Conservation (phyloP, 768 basidiomycete genomes). For the Boletus bicolor region DNA sequence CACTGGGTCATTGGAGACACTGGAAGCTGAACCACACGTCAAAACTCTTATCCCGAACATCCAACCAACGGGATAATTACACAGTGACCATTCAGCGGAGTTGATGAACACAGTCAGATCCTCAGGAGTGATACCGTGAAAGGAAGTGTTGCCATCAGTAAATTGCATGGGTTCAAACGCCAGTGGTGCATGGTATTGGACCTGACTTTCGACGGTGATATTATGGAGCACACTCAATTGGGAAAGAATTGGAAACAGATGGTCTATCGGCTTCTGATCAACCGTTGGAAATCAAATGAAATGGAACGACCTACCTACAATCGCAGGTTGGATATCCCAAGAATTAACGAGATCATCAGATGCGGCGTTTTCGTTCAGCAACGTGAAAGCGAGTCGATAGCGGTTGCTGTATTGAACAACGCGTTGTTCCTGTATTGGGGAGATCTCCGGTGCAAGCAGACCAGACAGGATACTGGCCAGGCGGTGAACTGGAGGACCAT, state of each 20-base stretch:
- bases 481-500: slow-evolving; percentile 33
- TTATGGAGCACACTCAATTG: slow-evolving; percentile 72
- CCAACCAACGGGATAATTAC: slow-evolving; percentile 40
- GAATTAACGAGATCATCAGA: slow-evolving; percentile 53
- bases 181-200: slow-evolving; percentile 87
- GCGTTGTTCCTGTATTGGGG: slow-evolving; percentile 48
- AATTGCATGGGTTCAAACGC: slow-evolving; percentile 63
- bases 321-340: slow-evolving; percentile 72
- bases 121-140: slow-evolving; percentile 67
- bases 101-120: slow-evolving; percentile 93
- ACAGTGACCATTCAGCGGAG: slow-evolving; percentile 93
- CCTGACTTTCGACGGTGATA: slow-evolving; percentile 91
- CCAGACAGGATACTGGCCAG: slow-evolving; percentile 38
- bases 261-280: slow-evolving; percentile 43
- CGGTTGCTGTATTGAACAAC: slow-evolving; percentile 75
- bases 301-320: slow-evolving; percentile 51
- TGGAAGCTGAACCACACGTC: slow-evolving; percentile 60
- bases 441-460: slow-evolving; percentile 42
- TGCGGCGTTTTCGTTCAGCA: slow-evolving; percentile 87
- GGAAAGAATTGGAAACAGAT: slow-evolving; percentile 63
- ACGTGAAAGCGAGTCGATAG: slow-evolving; percentile 86
- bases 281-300: slow-evolving; percentile 17
- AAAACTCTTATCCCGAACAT: neutral
- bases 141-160: slow-evolving; percentile 30
- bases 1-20: slow-evolving; percentile 90